Evolutionary conservation across 768 basidiomycete species (phyloP), one percentile per base, ranked within the genome.

Genomic region (Rhodotorula kratochvilovae): DNA sequence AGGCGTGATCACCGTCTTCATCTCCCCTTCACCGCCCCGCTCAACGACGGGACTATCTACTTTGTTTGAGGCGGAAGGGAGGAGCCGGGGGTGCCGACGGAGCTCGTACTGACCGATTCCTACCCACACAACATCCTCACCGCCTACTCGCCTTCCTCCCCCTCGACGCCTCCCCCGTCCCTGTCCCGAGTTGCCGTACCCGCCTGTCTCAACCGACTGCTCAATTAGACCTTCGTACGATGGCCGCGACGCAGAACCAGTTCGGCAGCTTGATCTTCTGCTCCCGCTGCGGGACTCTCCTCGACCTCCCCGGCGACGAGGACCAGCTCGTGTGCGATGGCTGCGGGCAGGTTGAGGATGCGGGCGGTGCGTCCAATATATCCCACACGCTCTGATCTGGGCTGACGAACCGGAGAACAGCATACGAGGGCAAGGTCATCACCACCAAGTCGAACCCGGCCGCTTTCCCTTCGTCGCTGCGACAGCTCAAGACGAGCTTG

Each of bases 231-330:
- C 45, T 4, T 25, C 48, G 27, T 3, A 53, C 8, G 11, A 42
- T 58, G 57, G 36, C 57, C 36, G 29, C 35, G 46, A 21, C 36
- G 15, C 21, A 65, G 12, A 75, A 81, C 56, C 76, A 79, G 21
- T 81, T 82, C 89, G 96, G 95, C 63, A 94, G 93, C 2, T 84
- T 98, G 35, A 83, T 98, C 51, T 98, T 99, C 82, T 99, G 96
- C 81, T 91, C 92, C 3, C 84, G 87, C 69, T 99, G 96, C 75
- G 92, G 92, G 23, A 95, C 91, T 1, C 83, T 99, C 48, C 87
- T 98, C 23, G 86, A 88, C 73, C 81, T 92, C 31, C 96, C 96
- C 0, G 89, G 88, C 56, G 87, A 88, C 55, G 88, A 91, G 76
- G 83, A 84, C 58, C 82, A 82, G n/a, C 89, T 97, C 42, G 82